Base-by-base conservation (phyloP, 371 early-diverging fungal species). In the Chytridium lagenaria region DNA sequence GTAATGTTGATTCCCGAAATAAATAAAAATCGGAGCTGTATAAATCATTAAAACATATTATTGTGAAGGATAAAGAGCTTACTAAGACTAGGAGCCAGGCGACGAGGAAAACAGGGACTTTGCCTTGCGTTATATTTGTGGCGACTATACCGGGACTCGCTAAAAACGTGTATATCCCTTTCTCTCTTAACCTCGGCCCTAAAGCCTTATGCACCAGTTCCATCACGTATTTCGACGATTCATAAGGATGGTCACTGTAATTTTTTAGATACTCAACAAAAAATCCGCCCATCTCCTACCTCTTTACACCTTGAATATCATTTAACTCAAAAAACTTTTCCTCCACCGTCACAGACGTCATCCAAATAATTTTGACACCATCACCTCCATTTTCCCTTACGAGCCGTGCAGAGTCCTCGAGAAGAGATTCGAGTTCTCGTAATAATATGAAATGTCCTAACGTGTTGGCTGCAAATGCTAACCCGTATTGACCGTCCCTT, bases 401-500 rank as follows among this genome's bases (percentile, higher is more conserved):
- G 16, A 52, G 1, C 33, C 59, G 44, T 19, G 50, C 50, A n/a
- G 74, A 68, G 7, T 65, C 44, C 30, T 70, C 72, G 70, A 92
- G 44, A 26, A 85, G 74, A 0, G 74, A 71, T 73, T 88, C 83
- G 1, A 93, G 76, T 64, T 88, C 88, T 50, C 85, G 71, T 81
- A 90, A 85, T 85, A 95, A 89, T 12, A 93, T 65, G 75, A 92
- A 94, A 70, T 95, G 95, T 0, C 95, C 95, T 78, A 94, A 90
- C 7, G 92, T 87, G 78, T 95, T 95, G 55, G 91, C 89, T n/a
- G 91, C 90, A 82, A 95, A 90, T 7, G 90, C 89, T 68, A 81
- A 84, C 0, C 94, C 95, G 72, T 92, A 75, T 0, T 91, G 90
- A 85, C 88, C 79, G 34, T 91, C 90, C 0, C 75, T 77, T 0